phyloP scores from a whole-genome alignment of 768 basidiomycete species.

The Sarcodon aspratus region DNA sequence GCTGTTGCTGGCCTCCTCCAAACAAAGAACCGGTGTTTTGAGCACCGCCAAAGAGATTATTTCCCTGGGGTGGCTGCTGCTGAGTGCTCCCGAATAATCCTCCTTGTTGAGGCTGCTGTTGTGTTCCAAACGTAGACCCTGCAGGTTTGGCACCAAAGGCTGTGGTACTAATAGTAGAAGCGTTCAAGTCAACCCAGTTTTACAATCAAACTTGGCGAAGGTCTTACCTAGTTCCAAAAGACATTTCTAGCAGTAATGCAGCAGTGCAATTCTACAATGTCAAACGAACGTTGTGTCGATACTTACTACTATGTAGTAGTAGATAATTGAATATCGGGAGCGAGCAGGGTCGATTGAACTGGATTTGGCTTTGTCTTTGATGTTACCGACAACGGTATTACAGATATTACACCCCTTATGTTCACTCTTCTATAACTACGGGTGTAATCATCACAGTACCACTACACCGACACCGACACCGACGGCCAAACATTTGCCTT shows the following conservation, averaged over 20 bases:
- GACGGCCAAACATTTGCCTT: constrained; percentile 23
- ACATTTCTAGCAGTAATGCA: neutral
- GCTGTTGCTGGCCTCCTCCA: constrained; percentile 10
- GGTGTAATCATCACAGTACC: too few species aligned
- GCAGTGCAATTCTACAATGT: too few species aligned
- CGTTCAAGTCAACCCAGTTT: neutral
- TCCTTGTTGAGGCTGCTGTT: neutral
- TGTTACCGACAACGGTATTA: neutral
- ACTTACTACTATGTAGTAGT: too few species aligned
- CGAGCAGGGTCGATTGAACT: too few species aligned
- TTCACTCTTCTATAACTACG: neutral
- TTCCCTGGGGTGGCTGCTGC: constrained; percentile 12
- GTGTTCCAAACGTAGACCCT: constrained; percentile 7
- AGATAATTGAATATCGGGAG: too few species aligned
- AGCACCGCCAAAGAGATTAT: constrained; percentile 4
- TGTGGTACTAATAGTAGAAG: neutral
- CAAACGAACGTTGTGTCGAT: too few species aligned
- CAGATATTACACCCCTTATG: neutral
- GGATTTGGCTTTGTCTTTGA: neutral
- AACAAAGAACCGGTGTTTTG: constrained; percentile 17
- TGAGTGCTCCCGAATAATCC: constrained; percentile 17
- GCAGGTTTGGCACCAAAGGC: constrained; percentile 4
- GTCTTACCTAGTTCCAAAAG: neutral
- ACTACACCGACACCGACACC: neutral
- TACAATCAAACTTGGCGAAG: neutral